A percentile compares a stretch with the other conserved stretches of the same genome.
phyloP scores from a whole-genome alignment of 345 rosid species.

The Euphorbia tirucalli region DNA sequence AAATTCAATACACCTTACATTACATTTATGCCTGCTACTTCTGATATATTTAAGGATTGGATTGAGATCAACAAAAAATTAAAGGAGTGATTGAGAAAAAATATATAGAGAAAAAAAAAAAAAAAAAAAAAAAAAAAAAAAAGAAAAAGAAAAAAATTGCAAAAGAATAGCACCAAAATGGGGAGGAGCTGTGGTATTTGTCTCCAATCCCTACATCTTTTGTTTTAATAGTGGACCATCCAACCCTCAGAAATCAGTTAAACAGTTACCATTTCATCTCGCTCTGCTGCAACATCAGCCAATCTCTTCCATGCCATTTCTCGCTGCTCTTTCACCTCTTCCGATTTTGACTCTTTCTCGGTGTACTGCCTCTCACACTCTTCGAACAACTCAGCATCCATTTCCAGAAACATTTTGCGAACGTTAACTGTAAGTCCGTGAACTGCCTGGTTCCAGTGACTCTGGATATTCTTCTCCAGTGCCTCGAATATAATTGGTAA shows the following conservation, averaged over 20 bases:
- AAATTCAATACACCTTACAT: conserved; percentile 35
- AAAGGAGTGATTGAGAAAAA: conserved; percentile 1
- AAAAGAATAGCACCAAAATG: conserved; percentile 44
- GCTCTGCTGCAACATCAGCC: conserved; percentile 55
- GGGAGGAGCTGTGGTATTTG: conserved; percentile 17
- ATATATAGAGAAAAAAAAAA: no score
- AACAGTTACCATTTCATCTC: conserved; percentile 49
- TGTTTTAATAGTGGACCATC: conserved; percentile 14
- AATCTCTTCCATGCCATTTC: conserved; percentile 73
- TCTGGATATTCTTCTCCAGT: conserved; percentile 67
- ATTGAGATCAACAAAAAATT: conserved; percentile 19
- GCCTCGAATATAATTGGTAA: conserved; percentile 72
- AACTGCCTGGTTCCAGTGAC: conserved; percentile 89
- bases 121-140: background rate
- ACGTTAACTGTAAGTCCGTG: conserved; percentile 76
- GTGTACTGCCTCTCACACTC: conserved; percentile 60
- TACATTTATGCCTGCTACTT: conserved; percentile 32
- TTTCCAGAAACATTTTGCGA: conserved; percentile 78
- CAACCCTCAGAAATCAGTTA: conserved; percentile 23
- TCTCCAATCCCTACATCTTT: conserved; percentile 9
- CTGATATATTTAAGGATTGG: conserved; percentile 30
- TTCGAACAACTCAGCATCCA: conserved; percentile 75
- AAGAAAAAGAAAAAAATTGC: background rate
- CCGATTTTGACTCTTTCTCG: conserved; percentile 60
- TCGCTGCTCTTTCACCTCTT: conserved; percentile 67